phyloP scores from a whole-genome alignment of 2,329 filamentous ascomycete species.

The Arthrobotrys entomopaga region DNA sequence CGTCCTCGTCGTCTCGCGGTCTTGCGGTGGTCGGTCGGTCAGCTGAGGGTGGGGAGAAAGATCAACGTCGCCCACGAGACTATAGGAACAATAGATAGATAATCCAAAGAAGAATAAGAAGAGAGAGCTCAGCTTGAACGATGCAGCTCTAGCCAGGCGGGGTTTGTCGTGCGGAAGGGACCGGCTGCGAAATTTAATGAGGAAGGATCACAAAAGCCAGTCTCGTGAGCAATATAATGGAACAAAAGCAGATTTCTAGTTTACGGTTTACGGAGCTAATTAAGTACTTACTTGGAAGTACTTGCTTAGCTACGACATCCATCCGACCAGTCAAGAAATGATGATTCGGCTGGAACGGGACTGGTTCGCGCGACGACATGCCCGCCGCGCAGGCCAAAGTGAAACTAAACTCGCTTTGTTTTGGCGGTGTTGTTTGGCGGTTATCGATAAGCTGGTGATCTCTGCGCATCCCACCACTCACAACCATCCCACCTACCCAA shows the following conservation, averaged over 20 bases:
- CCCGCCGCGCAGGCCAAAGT: too few species aligned
- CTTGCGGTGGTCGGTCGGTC: not conserved
- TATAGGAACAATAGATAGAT: not conserved
- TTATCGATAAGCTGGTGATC: conserved; percentile 24
- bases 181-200: not conserved
- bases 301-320: too few species aligned
- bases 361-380: too few species aligned
- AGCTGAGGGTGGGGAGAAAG: not conserved
- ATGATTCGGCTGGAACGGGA: too few species aligned
- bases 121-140: not conserved
- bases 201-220: not conserved
- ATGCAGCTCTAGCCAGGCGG: not conserved
- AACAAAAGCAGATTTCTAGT: not conserved
- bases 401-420: too few species aligned
- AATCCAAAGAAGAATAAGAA: not conserved
- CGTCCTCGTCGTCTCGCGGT: too few species aligned
- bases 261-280: not conserved
- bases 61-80: too few species aligned
- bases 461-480: not conserved
- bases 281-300: too few species aligned
- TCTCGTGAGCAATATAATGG: conserved; percentile 9
- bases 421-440: not conserved
- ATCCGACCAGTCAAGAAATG: too few species aligned
- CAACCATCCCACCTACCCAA: not conserved
- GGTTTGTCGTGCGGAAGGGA: conserved; percentile 1